Evolutionary conservation across 2,329 filamentous ascomycete species (phyloP).

Genomic region (Hansfordia pulvinata): DNA sequence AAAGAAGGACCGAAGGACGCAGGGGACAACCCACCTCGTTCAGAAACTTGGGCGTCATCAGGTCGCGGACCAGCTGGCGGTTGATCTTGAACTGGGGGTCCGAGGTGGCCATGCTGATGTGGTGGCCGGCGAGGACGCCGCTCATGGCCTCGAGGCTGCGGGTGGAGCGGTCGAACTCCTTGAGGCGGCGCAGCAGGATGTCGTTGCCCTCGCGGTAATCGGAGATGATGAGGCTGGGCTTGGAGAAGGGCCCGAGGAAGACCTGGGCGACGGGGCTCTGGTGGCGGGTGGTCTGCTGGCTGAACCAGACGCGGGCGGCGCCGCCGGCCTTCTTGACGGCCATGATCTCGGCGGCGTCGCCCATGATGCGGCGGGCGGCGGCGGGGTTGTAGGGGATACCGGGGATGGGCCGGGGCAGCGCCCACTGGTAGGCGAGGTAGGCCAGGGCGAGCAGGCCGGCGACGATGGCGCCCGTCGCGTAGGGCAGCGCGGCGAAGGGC

Average conservation of each 20-base stretch:
- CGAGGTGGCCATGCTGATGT: constrained; percentile 17
- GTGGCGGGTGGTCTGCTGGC: constrained; percentile 4
- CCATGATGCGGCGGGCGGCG: constrained; percentile 3
- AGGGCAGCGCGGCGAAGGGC: too few species aligned
- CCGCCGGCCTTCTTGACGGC: constrained; percentile 4
- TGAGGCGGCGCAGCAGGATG: constrained; percentile 14
- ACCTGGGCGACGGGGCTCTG: constrained; percentile 15
- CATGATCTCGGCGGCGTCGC: constrained; percentile 4
- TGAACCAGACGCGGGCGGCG: constrained; percentile 4
- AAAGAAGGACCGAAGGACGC: not conserved
- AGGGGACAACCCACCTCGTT: constrained; percentile 7
- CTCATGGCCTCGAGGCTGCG: constrained; percentile 9
- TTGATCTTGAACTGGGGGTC: constrained; percentile 16
- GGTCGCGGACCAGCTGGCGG: constrained; percentile 17
- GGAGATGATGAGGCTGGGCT: constrained; percentile 17
- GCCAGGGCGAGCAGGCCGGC: constrained; percentile 3
- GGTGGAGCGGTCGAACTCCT: constrained; percentile 17
- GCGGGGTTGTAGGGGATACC: constrained; percentile 7
- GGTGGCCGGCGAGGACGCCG: constrained; percentile 10
- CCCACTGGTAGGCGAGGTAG: constrained; percentile 10
- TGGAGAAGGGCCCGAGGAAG: constrained; percentile 17
- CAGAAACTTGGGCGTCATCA: constrained; percentile 22
- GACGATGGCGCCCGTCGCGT: not conserved
- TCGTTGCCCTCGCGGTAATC: constrained; percentile 18
- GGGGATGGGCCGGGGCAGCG: constrained; percentile 6